Base-by-base conservation (phyloP, 257 asterid genomes). In the Jacaranda copaia region DNA sequence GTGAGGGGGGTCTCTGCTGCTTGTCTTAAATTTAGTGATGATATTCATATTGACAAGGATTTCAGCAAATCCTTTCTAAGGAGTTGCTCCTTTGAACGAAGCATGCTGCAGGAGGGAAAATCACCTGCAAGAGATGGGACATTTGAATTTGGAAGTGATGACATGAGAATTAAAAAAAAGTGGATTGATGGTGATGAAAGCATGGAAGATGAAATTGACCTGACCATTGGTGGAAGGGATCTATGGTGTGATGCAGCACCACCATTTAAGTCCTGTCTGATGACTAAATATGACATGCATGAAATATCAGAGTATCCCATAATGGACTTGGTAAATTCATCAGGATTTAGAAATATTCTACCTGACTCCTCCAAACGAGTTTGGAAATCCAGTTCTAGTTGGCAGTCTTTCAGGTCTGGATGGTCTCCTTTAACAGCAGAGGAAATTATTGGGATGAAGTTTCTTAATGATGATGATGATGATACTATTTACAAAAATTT, bases 81-180 rank as follows among this genome's bases (percentile, higher is more conserved):
- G 80, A 78, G 84, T 84, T 87, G 87, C 84, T 89, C 83, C 66
- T 78, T 64, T 70, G 82, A 55, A 68, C 85, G 80, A 82, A 70
- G 76, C 84, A 79, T 83, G 75, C 62, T 68, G 76, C 81, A 48
- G 63, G 81, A 84, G 53, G 85, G 52, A 77, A 77, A 81, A 49
- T 70, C 88, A 74, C 77, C 81, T 74, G 62, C 86, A 39, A 62
- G 82, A 76, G 84, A 87, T 80, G 87, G 68, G 56, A 80, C 51
- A 58, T 76, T 84, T 79, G 82, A 78, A 77, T 79, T 73, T 68
- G 83, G 75, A 72, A 65, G 46, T 67, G 88, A 79, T 52, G 90
- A 73, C 51, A 56, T 59, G 56, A 56, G 74, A 77, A 72, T 51
- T 40, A 70, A 74, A 80, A 72, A 72, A 74, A 79, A 78, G 77